Evolutionary conservation across 257 asterid species (phyloP).

Genomic region (Euphrasia confusa): DNA sequence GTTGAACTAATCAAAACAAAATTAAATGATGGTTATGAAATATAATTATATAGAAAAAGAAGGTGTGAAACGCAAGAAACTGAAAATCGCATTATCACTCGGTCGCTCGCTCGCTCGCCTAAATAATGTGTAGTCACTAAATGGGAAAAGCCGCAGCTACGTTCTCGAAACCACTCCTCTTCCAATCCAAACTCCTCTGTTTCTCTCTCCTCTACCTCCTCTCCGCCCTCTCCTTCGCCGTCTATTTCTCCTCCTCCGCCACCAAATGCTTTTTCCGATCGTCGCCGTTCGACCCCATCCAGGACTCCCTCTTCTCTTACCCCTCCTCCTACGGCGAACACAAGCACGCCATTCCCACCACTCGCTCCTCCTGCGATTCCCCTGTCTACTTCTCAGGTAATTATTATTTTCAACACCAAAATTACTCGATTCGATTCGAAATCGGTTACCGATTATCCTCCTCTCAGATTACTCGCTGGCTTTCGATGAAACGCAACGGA

Average conservation of each 20-base stretch:
- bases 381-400: constrained; percentile 80
- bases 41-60: too few relatives aligned
- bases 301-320: constrained; percentile 55
- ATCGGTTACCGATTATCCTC: constrained; percentile 12
- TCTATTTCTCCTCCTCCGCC: constrained; percentile 47
- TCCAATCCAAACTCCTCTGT: constrained; percentile 70
- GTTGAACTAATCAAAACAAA: too few relatives aligned
- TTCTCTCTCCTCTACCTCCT: constrained; percentile 65
- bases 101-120: too few relatives aligned
- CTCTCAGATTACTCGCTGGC: constrained; percentile 56
- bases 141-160: constrained; percentile 34
- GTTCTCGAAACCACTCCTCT: constrained; percentile 60
- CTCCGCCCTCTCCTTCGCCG: constrained; percentile 51
- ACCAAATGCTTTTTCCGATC: constrained; percentile 63
- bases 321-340: constrained; percentile 91
- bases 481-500: constrained; percentile 38
- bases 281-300: constrained; percentile 71
- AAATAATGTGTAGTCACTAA: neutral
- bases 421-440: neutral
- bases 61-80: too few relatives aligned
- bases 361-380: constrained; percentile 73
- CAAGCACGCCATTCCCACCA: constrained; percentile 70
- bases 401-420: neutral
- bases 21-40: too few relatives aligned
- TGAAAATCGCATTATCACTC: too few relatives aligned